Evolutionary conservation across 129 eudicot species (phyloP).

Genomic region (Sambucus nigra): DNA sequence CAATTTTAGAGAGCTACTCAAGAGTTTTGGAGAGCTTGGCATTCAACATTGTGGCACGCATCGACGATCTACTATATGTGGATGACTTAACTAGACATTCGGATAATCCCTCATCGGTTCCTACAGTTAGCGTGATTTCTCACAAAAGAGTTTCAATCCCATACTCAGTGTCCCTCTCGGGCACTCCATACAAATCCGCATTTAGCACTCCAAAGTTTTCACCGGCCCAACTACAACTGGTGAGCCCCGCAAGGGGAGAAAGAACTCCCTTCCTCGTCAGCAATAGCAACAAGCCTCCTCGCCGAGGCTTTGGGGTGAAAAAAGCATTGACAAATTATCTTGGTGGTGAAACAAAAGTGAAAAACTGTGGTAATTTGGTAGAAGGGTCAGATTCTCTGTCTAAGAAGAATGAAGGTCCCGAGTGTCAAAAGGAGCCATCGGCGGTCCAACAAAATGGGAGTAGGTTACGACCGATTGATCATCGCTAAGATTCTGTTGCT

Average conservation of each 20-base stretch:
- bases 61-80: conserved; percentile 81
- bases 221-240: conserved; percentile 30
- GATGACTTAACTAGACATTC: conserved; percentile 71
- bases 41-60: conserved; percentile 69
- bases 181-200: conserved; percentile 63
- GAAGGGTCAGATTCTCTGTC: conserved; percentile 35
- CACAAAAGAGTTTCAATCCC: conserved; percentile 50
- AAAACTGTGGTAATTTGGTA: conserved; percentile 29
- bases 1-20: conserved; percentile 84
- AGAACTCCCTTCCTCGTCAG: conserved; percentile 57
- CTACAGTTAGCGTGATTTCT: conserved; percentile 38
- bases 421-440: conserved; percentile 28
- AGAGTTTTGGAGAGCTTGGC: conserved; percentile 93
- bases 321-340: conserved; percentile 75
- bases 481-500: conserved; percentile 13
- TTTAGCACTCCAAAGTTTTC: conserved; percentile 61
- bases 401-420: conserved; percentile 28
- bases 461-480: conserved; percentile 20
- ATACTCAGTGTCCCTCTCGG: conserved; percentile 38
- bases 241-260: conserved; percentile 64
- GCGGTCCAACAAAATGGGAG: conserved; percentile 20
- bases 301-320: conserved; percentile 81
- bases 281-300: conserved; percentile 37
- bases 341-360: conserved; percentile 67
- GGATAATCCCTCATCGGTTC: conserved; percentile 39